phyloP scores from a whole-genome alignment of 1,139 yeast species.

The Candida frijolesensis region DNA sequence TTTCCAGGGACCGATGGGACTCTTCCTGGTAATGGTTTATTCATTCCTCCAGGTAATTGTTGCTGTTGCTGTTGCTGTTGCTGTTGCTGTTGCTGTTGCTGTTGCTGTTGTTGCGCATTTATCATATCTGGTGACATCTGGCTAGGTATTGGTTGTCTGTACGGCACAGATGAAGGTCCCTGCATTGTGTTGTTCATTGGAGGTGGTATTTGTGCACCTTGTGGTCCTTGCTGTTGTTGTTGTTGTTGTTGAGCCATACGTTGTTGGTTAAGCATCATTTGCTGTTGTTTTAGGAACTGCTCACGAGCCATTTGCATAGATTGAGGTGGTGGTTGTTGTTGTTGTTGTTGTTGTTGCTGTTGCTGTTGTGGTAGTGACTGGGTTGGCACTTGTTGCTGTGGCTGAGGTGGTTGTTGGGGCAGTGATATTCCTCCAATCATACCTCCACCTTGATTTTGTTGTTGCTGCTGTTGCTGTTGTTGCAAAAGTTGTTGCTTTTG shows the following conservation, averaged over 20 bases:
- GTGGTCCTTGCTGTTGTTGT: conserved; percentile 4
- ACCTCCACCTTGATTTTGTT: conserved; percentile 24
- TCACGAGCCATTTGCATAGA: conserved; percentile 11
- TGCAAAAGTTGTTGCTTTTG: conserved; percentile 41
- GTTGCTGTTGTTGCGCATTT: conserved; percentile 5
- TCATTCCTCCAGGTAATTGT: conserved; percentile 9
- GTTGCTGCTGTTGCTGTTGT: conserved; percentile 33
- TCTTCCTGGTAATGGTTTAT: conserved; percentile 8
- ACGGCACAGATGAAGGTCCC: conserved; percentile 19
- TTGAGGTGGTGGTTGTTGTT: conserved; percentile 15
- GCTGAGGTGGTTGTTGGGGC: conserved; percentile 24
- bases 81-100: conserved; percentile 4
- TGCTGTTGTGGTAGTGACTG: neutral
- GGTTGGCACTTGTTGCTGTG: neutral
- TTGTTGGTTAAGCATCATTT: conserved; percentile 14
- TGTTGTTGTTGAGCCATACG: conserved; percentile 8
- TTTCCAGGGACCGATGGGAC: conserved; percentile 9
- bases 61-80: neutral
- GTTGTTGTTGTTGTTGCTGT: conserved; percentile 13
- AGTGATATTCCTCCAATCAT: conserved; percentile 23
- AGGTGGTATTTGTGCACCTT: neutral
- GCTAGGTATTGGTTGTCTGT: conserved; percentile 21
- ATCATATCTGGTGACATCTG: conserved; percentile 11
- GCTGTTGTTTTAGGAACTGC: conserved; percentile 14
- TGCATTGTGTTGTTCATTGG: conserved; percentile 10